Conservation (phyloP, 208 protist species). For the Leishmania martiniquensis region DNA sequence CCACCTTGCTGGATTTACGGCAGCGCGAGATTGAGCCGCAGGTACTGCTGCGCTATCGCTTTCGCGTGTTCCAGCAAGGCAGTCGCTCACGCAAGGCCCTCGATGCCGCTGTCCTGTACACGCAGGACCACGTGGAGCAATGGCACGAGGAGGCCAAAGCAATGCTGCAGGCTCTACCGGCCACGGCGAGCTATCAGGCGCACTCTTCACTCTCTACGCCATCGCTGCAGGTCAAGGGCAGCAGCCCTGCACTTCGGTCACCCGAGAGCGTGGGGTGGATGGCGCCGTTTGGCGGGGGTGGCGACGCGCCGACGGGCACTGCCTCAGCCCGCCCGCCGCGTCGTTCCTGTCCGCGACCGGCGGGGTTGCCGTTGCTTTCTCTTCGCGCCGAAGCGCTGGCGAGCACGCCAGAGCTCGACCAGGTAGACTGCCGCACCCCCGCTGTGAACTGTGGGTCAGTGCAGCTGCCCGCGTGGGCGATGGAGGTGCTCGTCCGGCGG, state of each 20-base stretch:
- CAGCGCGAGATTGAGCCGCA: slow-evolving; percentile 38
- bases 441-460: slow-evolving; percentile 2
- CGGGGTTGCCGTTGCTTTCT: slow-evolving; percentile 14
- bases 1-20: slow-evolving; percentile 24
- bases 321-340: slow-evolving; percentile 2
- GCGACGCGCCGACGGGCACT: background rate
- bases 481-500: slow-evolving; percentile 43
- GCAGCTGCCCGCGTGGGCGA: slow-evolving; percentile 33
- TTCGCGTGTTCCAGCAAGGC: slow-evolving; percentile 31
- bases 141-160: slow-evolving; percentile 30
- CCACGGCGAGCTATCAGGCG: slow-evolving; percentile 1
- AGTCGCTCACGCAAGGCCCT: slow-evolving; percentile 29
- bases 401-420: slow-evolving; percentile 21
- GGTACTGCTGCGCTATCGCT: slow-evolving; percentile 38
- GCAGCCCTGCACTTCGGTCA: slow-evolving; percentile 18
- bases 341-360: slow-evolving; percentile 4
- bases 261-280: slow-evolving; percentile 7
- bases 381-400: background rate
- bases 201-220: slow-evolving; percentile 20
- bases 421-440: slow-evolving; percentile 11
- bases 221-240: slow-evolving; percentile 11
- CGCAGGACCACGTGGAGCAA: slow-evolving; percentile 18
- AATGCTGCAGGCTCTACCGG: slow-evolving; percentile 34
- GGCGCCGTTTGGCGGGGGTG: slow-evolving; percentile 1
- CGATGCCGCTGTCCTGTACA: slow-evolving; percentile 28